These are phyloP conservation scores for Pythium volutum DNA, from an alignment of 352 stramenopile species.

Conservation along the genomic window DNA sequence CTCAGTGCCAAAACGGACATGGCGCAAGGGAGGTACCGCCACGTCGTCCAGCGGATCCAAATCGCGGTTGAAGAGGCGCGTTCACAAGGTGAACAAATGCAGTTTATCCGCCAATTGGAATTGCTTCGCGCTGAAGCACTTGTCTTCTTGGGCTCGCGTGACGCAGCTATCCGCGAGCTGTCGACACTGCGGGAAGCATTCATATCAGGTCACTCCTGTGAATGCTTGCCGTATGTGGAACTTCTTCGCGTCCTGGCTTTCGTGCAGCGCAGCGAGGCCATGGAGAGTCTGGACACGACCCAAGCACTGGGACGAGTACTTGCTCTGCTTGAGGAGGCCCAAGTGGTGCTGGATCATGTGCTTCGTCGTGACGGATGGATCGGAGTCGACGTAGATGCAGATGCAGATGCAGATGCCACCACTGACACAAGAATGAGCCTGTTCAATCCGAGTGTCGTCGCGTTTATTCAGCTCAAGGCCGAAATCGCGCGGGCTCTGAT, in stretches of 20 bases:
- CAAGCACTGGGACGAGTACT: neutral
- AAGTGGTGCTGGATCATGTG: constrained; percentile 39
- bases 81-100: constrained; percentile 32
- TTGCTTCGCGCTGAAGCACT: constrained; percentile 37
- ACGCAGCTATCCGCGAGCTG: constrained; percentile 28
- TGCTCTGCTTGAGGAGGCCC: constrained; percentile 29
- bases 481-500: constrained; percentile 52
- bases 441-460: constrained; percentile 46
- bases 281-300: neutral
- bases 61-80: constrained; percentile 38
- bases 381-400: constrained; percentile 29
- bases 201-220: constrained; percentile 19
- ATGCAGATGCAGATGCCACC: too few species aligned
- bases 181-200: constrained; percentile 25
- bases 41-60: constrained; percentile 28
- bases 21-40: constrained; percentile 27
- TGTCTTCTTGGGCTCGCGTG: constrained; percentile 36
- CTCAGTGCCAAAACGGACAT: constrained; percentile 32
- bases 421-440: constrained; percentile 43
- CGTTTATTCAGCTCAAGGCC: constrained; percentile 49
- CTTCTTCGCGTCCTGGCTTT: constrained; percentile 38
- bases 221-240: constrained; percentile 33
- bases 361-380: constrained; percentile 63
- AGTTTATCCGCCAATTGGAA: constrained; percentile 42
- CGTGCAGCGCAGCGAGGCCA: constrained; percentile 19